Conservation (phyloP, 805 yeast genomes). For the Ogataea kodamae region DNA sequence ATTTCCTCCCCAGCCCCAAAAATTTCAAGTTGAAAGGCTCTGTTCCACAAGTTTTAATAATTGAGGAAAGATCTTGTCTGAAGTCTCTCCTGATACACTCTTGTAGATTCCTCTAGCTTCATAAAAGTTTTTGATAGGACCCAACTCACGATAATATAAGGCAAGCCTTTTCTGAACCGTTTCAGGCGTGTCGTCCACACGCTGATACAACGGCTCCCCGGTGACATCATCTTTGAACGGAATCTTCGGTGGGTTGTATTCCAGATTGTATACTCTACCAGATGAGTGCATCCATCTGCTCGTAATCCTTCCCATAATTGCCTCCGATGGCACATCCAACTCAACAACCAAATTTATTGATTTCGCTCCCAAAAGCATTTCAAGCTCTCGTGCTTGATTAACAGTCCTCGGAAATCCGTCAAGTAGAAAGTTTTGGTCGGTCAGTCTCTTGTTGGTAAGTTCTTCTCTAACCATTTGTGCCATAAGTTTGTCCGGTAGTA, state of each 20-base stretch:
- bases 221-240: constrained; percentile 84
- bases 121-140: constrained; percentile 67
- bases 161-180: constrained; percentile 67
- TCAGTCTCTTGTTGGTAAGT: constrained; percentile 41
- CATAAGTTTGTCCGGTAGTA: constrained; percentile 74
- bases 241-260: constrained; percentile 84
- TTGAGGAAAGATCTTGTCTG: constrained; percentile 81
- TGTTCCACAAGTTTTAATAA: constrained; percentile 38
- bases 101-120: constrained; percentile 43
- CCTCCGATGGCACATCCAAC: constrained; percentile 79
- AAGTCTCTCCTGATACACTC: constrained; percentile 69
- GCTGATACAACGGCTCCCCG: constrained; percentile 77
- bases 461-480: constrained; percentile 53
- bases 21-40: neutral
- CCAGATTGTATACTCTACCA: constrained; percentile 81
- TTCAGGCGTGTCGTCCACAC: constrained; percentile 79
- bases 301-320: constrained; percentile 75
- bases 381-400: constrained; percentile 64
- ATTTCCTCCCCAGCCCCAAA: too few species aligned
- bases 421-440: constrained; percentile 60
- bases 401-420: constrained; percentile 92
- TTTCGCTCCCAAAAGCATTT: constrained; percentile 37
- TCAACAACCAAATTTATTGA: constrained; percentile 76
- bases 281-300: constrained; percentile 87
- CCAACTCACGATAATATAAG: constrained; percentile 53